Evolutionary conservation across 2,329 filamentous ascomycete genomes (phyloP).

Genomic region (Aspergillus luchuensis): DNA sequence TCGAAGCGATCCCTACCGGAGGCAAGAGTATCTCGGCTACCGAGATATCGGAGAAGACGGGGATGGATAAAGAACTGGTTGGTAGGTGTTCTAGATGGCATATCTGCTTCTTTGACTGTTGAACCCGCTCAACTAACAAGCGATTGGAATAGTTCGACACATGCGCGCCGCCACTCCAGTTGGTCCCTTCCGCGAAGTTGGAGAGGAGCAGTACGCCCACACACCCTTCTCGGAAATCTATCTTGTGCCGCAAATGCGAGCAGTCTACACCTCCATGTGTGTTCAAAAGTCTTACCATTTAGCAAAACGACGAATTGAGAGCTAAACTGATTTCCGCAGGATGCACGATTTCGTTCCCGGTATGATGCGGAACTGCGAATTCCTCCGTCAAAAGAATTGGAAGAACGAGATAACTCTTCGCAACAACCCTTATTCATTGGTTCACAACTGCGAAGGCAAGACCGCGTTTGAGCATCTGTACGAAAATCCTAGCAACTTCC

Average conservation of each 20-base stretch:
- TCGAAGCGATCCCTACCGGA: conserved; percentile 24
- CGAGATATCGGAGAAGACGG: conserved; percentile 15
- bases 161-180: conserved; percentile 22
- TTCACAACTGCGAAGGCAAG: conserved; percentile 19
- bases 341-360: conserved; percentile 14
- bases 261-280: conserved; percentile 16
- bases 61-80: conserved; percentile 14
- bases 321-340: neutral
- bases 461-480: conserved; percentile 24
- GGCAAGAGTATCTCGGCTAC: conserved; percentile 16
- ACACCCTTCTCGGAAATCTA: conserved; percentile 25
- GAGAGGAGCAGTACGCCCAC: conserved; percentile 24
- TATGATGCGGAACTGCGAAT: conserved; percentile 20
- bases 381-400: conserved; percentile 21
- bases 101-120: neutral
- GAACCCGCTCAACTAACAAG: neutral
- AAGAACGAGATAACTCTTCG: conserved; percentile 14
- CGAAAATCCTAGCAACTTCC: conserved; percentile 11
- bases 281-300: neutral
- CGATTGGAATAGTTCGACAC: conserved; percentile 17
- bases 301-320: neutral
- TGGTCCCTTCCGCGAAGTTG: conserved; percentile 23
- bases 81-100: neutral
- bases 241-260: conserved; percentile 16
- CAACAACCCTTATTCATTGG: conserved; percentile 22